Base-by-base conservation (phyloP, 2,329 filamentous ascomycete genomes). In the Cordyceps farinosa region DNA sequence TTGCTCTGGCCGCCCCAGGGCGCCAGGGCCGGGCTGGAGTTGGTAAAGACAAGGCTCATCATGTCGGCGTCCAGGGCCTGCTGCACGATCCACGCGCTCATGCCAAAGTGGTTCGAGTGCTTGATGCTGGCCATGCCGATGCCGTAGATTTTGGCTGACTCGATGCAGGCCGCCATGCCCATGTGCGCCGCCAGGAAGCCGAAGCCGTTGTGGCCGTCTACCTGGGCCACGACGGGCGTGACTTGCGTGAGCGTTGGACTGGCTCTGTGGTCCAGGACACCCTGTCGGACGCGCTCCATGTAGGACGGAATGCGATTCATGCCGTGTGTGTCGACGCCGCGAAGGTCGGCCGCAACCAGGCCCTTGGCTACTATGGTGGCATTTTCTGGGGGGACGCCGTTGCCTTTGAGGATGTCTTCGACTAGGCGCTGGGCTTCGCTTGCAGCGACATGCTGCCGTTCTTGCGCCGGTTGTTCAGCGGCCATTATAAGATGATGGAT, bases 71-170 rank as follows among this genome's bases (percentile, higher is more conserved):
- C 88, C 15, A 93, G 74, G 0, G 90, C 91, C 74, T 92, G 87
- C 72, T 91, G 88, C 11, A 92, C 90, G 0, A 92, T 72, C 89
- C 90, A 94, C 0, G 91, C 90, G 3, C 84, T 84, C 90, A 95
- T 95, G 61, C 91, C 91, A 69, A 90, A 93, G 73, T 94, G 90
- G 69, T 94, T 94, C 47, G 87, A 90, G 74, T 89, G 88, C 73
- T 87, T 90, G 70, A 94, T 80, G 64, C 84, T 86, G 0, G 89
- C 88, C 83, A 95, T 87, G 32, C 90, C 91, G 66, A 94, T 62
- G 13, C 90, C 90, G 69, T 82, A 86, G 1, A 76, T 72, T 30
- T 78, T 75, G 0, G 90, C 90, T 75, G 89, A 87, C 10, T 84
- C 80, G 52, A 92, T 85, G 0, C 90, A 90, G 0, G 81, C 80